Base-by-base conservation (phyloP, 345 rosid species). In the Excoecaria cochinchinensis region DNA sequence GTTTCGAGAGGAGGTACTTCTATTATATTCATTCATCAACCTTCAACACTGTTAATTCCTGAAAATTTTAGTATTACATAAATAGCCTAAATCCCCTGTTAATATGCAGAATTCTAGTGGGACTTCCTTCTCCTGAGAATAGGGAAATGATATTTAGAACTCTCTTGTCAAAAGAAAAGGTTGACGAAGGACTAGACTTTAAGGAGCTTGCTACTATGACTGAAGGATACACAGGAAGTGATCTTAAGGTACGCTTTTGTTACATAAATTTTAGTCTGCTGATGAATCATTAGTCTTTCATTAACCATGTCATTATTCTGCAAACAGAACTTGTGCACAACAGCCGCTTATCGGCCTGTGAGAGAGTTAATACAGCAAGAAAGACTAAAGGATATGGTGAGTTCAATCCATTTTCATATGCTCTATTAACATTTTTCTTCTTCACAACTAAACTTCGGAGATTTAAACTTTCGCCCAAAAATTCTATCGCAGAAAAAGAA, bases 301-400 rank as follows among this genome's bases (percentile, higher is more conserved):
- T 40, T 78, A 42, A 78, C 57, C 40, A 39, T n/a, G n/a, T 31
- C 25, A 19, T 39, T 36, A 17, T 46, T 75, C 56, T 71, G 58
- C 17, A 12, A 72, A 80, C 83, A 93, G 98, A 91, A 90, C 78
- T 77, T 93, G 19, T 93, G 98, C 81, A 86, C 93, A n/a, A 93
- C 98, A 24, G 98, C 98, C 57, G 97, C 97, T 16, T 93, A 91
- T 82, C 81, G 92, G 58, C 97, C 93, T 4, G 93, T 93, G 51
- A 87, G 98, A 75, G 95, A 93, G 85, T 86, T 93, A 55, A 91
- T 93, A 78, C 87, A 89, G 58, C 91, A 93, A 76, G 98, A 91
- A 74, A 84, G 93, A 77, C 73, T 82, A n/a, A 93, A 90, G 86
- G 98, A 83, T 74, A 47, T 77, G 78, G 98, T 88, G 60, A 79